Percentiles rank a stretch among this genome's conserved stretches.
Evolutionary conservation across 2,329 filamentous ascomycete species (phyloP).

Genomic region (Amylocarpus encephaloides): DNA sequence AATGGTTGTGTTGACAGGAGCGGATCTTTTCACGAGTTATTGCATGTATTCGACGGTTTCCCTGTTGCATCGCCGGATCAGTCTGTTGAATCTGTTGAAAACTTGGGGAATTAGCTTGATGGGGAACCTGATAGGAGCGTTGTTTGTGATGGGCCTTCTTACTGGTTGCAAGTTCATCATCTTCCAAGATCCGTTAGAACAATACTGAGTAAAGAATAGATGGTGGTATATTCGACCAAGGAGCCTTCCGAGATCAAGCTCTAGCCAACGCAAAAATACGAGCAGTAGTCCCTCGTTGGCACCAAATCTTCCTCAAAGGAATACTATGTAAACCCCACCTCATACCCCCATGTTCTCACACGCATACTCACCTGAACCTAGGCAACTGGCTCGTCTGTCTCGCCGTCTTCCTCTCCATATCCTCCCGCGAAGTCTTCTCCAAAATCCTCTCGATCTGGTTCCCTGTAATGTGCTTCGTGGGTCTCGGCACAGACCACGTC

Average conservation of each 20-base stretch:
- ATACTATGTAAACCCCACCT: conserved; percentile 40
- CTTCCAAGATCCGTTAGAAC: background rate
- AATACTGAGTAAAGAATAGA: conserved; percentile 27
- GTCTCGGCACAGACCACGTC: conserved; percentile 48
- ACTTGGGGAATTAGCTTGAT: conserved; percentile 42
- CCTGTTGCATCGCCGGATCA: conserved; percentile 37
- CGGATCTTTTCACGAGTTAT: conserved; percentile 41
- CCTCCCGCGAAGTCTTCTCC: conserved; percentile 44
- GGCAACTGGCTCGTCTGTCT: conserved; percentile 52
- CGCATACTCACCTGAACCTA: background rate
- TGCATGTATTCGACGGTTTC: conserved; percentile 39
- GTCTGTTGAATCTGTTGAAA: conserved; percentile 27
- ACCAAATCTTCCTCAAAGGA: conserved; percentile 47
- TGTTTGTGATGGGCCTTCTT: conserved; percentile 43
- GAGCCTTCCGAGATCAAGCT: conserved; percentile 39
- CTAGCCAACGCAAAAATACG: conserved; percentile 43
- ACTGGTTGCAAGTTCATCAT: conserved; percentile 37
- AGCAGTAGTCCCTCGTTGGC: conserved; percentile 41
- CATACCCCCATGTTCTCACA: background rate
- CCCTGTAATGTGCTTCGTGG: conserved; percentile 49
- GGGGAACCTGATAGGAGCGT: conserved; percentile 42
- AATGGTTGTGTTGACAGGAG: conserved; percentile 43
- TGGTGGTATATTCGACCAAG: conserved; percentile 39
- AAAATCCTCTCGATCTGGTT: conserved; percentile 52
- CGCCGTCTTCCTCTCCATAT: conserved; percentile 42